Evolutionary conservation across 768 basidiomycete genomes (phyloP).

Genomic region (Asterophora parasitica): DNA sequence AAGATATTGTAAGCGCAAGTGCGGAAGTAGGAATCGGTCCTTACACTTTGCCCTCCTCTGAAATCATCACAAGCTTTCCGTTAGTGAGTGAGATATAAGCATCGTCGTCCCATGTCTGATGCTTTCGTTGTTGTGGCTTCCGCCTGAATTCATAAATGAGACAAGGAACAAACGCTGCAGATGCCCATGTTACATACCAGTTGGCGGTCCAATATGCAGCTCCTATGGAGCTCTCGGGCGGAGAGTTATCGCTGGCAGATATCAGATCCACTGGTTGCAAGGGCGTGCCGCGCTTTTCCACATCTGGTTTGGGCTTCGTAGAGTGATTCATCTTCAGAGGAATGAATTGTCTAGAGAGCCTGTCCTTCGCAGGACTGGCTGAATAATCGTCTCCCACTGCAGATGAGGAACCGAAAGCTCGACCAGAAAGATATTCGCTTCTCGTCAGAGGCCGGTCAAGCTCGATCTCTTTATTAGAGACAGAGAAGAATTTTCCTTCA

Average conservation of each 20-base stretch:
- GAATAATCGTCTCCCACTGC: not conserved
- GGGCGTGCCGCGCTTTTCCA: slow-evolving; percentile 27
- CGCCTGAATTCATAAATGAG: slow-evolving; percentile 44
- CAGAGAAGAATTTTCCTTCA: slow-evolving; percentile 30
- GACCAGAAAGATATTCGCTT: slow-evolving; percentile 58
- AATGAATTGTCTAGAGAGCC: slow-evolving; percentile 17
- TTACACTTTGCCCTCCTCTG: slow-evolving; percentile 70
- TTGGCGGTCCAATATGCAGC: slow-evolving; percentile 63
- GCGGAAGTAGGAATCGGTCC: slow-evolving; percentile 14
- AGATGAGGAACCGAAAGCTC: slow-evolving; percentile 44
- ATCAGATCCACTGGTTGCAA: slow-evolving; percentile 37
- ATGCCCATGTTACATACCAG: slow-evolving; percentile 37
- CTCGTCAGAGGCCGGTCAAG: slow-evolving; percentile 54
- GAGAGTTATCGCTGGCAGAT: slow-evolving; percentile 14
- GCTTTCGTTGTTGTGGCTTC: slow-evolving; percentile 66
- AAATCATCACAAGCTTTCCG: slow-evolving; percentile 54
- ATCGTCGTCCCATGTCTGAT: slow-evolving; percentile 86
- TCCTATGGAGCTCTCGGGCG: slow-evolving; percentile 13
- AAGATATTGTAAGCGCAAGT: slow-evolving; percentile 1
- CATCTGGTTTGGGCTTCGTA: slow-evolving; percentile 12
- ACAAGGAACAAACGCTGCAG: not conserved
- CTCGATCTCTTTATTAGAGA: slow-evolving; percentile 60
- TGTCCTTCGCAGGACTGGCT: not conserved
- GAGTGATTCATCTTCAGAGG: slow-evolving; percentile 23
- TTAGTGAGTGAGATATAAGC: slow-evolving; percentile 51